phyloP scores from a whole-genome alignment of 352 stramenopile genomes.

The Phytophthora constricta region DNA sequence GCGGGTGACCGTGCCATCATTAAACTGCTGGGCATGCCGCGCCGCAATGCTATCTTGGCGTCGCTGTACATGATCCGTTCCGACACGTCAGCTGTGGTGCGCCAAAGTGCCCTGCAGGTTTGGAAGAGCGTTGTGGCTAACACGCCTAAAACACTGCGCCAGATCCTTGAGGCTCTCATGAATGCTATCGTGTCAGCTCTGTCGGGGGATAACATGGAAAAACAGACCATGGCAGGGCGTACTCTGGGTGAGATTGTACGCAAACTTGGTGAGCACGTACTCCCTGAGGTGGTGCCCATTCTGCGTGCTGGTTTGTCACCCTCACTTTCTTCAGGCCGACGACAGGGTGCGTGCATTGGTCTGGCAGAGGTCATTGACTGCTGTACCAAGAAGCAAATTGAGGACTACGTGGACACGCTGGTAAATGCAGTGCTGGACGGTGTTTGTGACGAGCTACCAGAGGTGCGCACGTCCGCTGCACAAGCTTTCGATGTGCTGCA shows the following conservation, averaged over 20 bases:
- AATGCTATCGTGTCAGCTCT: slow-evolving; percentile 96
- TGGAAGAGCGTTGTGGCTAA: slow-evolving; percentile 99
- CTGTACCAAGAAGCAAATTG: slow-evolving; percentile 95
- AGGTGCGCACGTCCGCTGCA: slow-evolving; percentile 93
- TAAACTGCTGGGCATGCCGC: slow-evolving; percentile 93
- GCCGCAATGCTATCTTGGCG: slow-evolving; percentile 95
- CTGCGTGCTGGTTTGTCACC: slow-evolving; percentile 93
- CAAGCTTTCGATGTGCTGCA: slow-evolving; percentile 98
- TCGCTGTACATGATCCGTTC: slow-evolving; percentile 99
- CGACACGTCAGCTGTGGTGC: slow-evolving; percentile 96
- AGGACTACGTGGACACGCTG: slow-evolving; percentile 97
- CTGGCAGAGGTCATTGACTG: slow-evolving; percentile 98
- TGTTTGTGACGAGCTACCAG: slow-evolving; percentile 94
- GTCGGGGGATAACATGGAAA: slow-evolving; percentile 89
- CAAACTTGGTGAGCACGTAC: slow-evolving; percentile 99
- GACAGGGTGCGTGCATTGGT: slow-evolving; percentile 97
- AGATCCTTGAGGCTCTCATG: slow-evolving; percentile 98
- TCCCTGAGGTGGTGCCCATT: slow-evolving; percentile 98
- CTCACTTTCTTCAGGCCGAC: slow-evolving; percentile 67
- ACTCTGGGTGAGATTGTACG: slow-evolving; percentile 99
- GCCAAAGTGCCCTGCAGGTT: slow-evolving; percentile 96
- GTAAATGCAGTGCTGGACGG: slow-evolving; percentile 97
- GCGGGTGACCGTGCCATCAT: slow-evolving; percentile 88
- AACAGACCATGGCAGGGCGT: slow-evolving; percentile 89
- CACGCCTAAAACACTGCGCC: slow-evolving; percentile 96